phyloP scores from a whole-genome alignment of 495 filamentous ascomycete genomes.

The Penicillium dipodomyicola region DNA sequence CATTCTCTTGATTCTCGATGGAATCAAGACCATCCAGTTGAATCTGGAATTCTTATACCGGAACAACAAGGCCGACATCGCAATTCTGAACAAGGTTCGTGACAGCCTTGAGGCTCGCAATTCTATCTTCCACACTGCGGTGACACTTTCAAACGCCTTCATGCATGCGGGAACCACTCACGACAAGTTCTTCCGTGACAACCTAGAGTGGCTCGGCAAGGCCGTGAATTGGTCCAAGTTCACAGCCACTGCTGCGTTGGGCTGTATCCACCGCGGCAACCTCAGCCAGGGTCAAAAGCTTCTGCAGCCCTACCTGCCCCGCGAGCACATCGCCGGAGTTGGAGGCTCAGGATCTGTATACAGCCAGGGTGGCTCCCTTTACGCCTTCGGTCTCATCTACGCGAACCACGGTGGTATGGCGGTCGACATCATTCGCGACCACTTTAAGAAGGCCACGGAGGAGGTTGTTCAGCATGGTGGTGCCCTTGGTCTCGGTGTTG shows the following conservation, averaged over 20 bases:
- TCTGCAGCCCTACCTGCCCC: slow-evolving; percentile 89
- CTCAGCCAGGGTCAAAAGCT: slow-evolving; percentile 89
- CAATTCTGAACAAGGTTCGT: slow-evolving; percentile 90
- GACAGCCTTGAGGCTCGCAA: slow-evolving; percentile 94
- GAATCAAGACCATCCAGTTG: slow-evolving; percentile 86
- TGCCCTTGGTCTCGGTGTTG: slow-evolving; percentile 91
- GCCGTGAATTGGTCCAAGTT: slow-evolving; percentile 99
- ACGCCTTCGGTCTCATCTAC: slow-evolving; percentile 94
- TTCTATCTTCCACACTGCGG: slow-evolving; percentile 96
- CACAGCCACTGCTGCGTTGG: slow-evolving; percentile 92
- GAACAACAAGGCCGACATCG: slow-evolving; percentile 83
- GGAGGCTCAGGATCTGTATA: slow-evolving; percentile 77
- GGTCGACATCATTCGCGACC: slow-evolving; percentile 78
- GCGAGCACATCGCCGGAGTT: slow-evolving; percentile 57
- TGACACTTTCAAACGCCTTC: slow-evolving; percentile 96
- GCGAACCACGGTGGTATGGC: slow-evolving; percentile 96
- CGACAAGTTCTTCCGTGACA: slow-evolving; percentile 96
- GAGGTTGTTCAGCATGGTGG: slow-evolving; percentile 98
- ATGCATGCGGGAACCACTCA: slow-evolving; percentile 99
- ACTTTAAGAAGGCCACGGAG: slow-evolving; percentile 82
- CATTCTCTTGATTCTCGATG: slow-evolving; percentile 82
- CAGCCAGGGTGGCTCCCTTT: slow-evolving; percentile 93
- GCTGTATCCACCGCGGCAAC: slow-evolving; percentile 95
- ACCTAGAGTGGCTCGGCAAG: slow-evolving; percentile 96
- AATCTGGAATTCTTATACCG: slow-evolving; percentile 95